A percentile compares a stretch with the other conserved stretches of the same genome.
Evolutionary conservation across 73 alveolate genomes (phyloP).

Genomic region (Tetrahymena thermophila): DNA sequence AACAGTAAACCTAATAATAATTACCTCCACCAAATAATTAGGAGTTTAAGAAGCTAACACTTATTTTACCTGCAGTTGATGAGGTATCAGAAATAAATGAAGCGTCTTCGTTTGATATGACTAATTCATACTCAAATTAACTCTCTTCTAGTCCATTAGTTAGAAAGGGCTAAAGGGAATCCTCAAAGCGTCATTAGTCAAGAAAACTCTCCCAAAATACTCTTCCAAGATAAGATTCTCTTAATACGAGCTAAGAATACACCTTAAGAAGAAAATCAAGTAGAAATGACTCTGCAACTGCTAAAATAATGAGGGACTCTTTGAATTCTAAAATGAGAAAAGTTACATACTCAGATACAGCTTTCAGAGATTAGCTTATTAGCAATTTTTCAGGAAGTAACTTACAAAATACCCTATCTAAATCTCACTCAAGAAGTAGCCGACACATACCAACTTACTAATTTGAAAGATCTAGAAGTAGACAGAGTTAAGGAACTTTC

Average conservation of each 20-base stretch:
- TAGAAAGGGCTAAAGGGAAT: background rate
- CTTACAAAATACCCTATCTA: background rate
- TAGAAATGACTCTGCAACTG: background rate
- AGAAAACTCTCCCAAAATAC: background rate
- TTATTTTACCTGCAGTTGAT: background rate
- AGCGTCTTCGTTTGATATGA: background rate
- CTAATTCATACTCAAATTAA: background rate
- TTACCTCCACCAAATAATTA: background rate
- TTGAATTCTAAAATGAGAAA: background rate
- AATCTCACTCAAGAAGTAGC: background rate
- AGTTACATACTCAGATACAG: background rate
- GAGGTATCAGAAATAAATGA: background rate
- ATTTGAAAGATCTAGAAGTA: background rate
- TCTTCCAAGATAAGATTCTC: background rate
- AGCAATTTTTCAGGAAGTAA: background rate
- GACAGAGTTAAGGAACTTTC: background rate
- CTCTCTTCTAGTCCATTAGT: background rate
- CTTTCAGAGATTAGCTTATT: background rate
- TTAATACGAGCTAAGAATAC: background rate
- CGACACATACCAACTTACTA: background rate
- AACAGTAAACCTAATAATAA: too few species aligned
- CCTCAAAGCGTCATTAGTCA: background rate
- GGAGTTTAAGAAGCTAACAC: background rate
- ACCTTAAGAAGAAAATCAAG: background rate
- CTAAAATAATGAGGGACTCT: background rate